Base-by-base conservation (phyloP, 192 early-diverging fungal genomes). In the Coemansia sp. region DNA sequence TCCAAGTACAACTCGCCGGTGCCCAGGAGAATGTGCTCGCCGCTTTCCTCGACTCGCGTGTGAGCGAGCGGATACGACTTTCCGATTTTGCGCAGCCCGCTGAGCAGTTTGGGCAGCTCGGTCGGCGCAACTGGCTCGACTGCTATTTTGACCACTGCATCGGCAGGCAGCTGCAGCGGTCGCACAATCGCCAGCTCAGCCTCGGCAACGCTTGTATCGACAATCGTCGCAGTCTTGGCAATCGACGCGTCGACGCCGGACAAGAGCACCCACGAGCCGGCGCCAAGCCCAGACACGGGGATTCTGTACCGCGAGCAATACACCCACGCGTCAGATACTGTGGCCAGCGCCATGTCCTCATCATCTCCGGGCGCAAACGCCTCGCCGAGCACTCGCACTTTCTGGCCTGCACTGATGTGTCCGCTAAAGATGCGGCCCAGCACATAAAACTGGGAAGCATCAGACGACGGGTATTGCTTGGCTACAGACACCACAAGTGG, bases 51-150 rank as follows among this genome's bases (percentile, higher is more conserved):
- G 5, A 98, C 95, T 48, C 88, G 89, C 14, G 94, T 97, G 23
- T 88, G 86, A 25, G 91, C 78, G 60, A 95, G 87, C 38, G 94
- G 92, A 68, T 99, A 99, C 25, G 89, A 90, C 71, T 97, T 95
- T 82, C 93, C 94, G 59, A 99, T 89, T 59, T 96, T 96, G 58
- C 97, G 86, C 73, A 99, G 75, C 4, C 97, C 97, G 57, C 94
- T 94, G 57, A 99, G 85, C 95, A 99, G 94, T 71, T 94, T 94
- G 21, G 97, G 97, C 31, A 98, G 82, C 83, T 99, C 96, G 12
- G 95, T 94, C 3, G 97, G 97, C 65, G 96, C 95, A 3, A 97
- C 92, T 3, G 97, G 97, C 65, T 99, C 97, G 8, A 99, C 90
- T 2, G 96, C 96, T 14, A 99, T 90, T 79, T 97, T 96, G 59